Base-by-base conservation (phyloP, 202 grass and related monocot species). In the Sporobolus alterniflorus region DNA sequence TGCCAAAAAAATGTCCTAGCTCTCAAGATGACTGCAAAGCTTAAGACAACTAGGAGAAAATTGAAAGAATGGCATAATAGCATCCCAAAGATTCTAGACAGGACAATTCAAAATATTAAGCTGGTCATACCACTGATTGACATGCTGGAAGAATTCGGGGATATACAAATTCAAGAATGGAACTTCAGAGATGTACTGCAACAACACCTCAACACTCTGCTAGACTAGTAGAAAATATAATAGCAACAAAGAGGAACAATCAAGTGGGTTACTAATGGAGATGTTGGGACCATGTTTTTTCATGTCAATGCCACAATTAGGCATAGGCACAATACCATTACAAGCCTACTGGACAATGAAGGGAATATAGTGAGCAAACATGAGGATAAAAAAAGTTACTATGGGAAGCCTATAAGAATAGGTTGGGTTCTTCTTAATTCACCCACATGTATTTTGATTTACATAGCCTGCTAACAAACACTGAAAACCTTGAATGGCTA, bases 191-290 rank as follows among this genome's bases (percentile, higher is more conserved):
- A 9, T 0, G 3, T 64, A 0, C 0, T 66, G 3, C 32, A 36
- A 1, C 0, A 3, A 3, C 63, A 66, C 0, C 21, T 66, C 0
- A 0, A 9, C 0, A 10, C 3, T 0, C 4, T 66, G 0, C 7
- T 66, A 0, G 2, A 66, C 0, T 7, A n/a, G 3, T 18, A 39
- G 0, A 21, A 4, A 0, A 11, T 66, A 0, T 66, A 66, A 1
- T 66, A 33, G 63, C 21, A 66, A 11, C 32, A 57, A 3, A 3
- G n/a, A 26, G 54, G 54, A 26, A 7, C 8, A 10, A 56, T 56
- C 6, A 56, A n/a, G n/a, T n/a, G n/a, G n/a, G n/a, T 41, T 41
- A 8, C 3, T 41, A 22, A 11, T 56, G 52, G 21, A 24, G 21
- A 7, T 22, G 21, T 9, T 3, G 8, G 39, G n/a, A n/a, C n/a